phyloP scores from a whole-genome alignment of 805 yeast species.

The Candida multigemmis region DNA sequence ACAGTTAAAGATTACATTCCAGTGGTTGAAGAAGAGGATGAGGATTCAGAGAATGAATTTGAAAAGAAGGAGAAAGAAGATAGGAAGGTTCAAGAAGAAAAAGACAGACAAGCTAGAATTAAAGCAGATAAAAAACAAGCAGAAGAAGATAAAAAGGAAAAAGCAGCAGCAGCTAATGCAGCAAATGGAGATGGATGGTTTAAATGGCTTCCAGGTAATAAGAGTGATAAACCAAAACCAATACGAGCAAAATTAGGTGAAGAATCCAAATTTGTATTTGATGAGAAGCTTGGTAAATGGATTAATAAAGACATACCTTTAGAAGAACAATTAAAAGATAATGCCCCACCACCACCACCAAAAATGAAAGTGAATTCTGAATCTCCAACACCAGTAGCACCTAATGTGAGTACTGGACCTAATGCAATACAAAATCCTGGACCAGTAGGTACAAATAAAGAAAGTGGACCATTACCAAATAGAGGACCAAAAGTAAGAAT shows the following conservation, averaged over 20 bases:
- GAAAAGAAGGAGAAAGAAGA: constrained; percentile 16
- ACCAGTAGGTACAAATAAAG: constrained; percentile 4
- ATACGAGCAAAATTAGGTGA: constrained; percentile 83
- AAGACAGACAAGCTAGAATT: constrained; percentile 6
- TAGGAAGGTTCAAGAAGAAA: constrained; percentile 10
- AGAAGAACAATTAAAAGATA: constrained; percentile 50
- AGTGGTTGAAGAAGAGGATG: constrained; percentile 34
- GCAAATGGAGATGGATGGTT: constrained; percentile 42
- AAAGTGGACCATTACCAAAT: constrained; percentile 5
- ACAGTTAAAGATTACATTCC: constrained; percentile 35
- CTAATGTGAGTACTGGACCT: constrained; percentile 8
- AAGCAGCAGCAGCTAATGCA: constrained; percentile 4
- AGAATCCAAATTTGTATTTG: constrained; percentile 63
- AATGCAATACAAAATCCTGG: constrained; percentile 6
- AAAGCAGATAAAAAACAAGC: constrained; percentile 11
- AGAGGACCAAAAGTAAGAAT: constrained; percentile 2
- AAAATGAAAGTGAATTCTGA: constrained; percentile 16
- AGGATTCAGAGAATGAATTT: constrained; percentile 38
- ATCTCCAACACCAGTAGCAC: constrained; percentile 9
- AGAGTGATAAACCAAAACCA: constrained; percentile 63
- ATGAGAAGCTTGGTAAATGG: constrained; percentile 83
- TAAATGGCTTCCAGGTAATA: constrained; percentile 26
- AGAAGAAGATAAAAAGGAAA: constrained; percentile 8
- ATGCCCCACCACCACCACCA: constrained; percentile 66
- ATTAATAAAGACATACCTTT: constrained; percentile 58